phyloP scores from a whole-genome alignment of 2,329 filamentous ascomycete genomes.

The Penicillium sp. region DNA sequence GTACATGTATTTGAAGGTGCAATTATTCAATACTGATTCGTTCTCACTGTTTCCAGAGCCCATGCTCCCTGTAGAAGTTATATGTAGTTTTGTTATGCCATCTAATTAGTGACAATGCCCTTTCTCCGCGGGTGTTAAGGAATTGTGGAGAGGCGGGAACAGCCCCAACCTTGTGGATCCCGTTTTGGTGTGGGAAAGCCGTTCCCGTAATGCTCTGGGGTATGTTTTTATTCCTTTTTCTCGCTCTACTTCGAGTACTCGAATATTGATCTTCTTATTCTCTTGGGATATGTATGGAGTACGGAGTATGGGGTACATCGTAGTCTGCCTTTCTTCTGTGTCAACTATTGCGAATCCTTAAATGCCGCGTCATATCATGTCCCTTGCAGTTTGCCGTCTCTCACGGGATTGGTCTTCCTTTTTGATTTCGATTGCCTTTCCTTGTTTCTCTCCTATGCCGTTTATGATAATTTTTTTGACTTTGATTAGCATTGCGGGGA shows the following conservation, averaged over 20 bases:
- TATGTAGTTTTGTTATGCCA: too few species aligned
- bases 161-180: constrained; percentile 16
- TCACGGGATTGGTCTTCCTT: background rate
- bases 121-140: background rate
- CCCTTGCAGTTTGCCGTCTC: background rate
- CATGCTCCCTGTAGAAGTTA: too few species aligned
- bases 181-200: constrained; percentile 8
- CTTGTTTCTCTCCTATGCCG: background rate
- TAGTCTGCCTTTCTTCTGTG: too few species aligned
- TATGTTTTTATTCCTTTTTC: background rate
- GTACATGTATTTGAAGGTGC: background rate
- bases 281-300: background rate
- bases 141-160: constrained; percentile 12
- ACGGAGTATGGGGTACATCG: too few species aligned
- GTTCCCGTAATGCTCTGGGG: background rate
- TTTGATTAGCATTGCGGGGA: constrained; percentile 1
- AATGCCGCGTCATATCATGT: background rate
- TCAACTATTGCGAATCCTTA: background rate
- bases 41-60: too few species aligned
- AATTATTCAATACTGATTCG: background rate
- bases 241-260: background rate
- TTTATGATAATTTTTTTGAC: background rate
- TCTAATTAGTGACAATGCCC: too few species aligned
- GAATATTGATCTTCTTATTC: background rate
- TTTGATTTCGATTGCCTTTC: background rate